These are phyloP conservation scores for Penicillium capsulatum DNA, from an alignment of 2,329 filamentous ascomycete species.

Conservation along the genomic window DNA sequence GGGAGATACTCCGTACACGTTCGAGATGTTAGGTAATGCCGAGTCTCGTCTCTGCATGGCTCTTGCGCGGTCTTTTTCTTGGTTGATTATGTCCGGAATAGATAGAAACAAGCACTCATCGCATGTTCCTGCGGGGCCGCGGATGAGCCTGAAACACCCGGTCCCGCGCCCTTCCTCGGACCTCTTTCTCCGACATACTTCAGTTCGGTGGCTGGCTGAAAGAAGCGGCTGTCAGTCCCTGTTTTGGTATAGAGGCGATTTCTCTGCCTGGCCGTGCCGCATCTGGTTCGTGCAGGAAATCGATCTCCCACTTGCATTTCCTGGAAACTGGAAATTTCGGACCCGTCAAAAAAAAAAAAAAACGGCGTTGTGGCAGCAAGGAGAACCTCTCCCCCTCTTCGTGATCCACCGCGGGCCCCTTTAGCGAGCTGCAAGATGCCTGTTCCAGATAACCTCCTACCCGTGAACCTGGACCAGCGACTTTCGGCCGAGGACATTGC, in stretches of 20 bases:
- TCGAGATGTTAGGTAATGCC: too few species aligned
- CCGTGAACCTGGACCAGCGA: too few species aligned
- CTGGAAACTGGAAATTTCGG: slow-evolving; percentile 21
- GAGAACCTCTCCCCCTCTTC: slow-evolving; percentile 1
- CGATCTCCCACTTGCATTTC: slow-evolving; percentile 25
- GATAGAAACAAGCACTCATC: too few species aligned
- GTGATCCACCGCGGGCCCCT: slow-evolving; percentile 10
- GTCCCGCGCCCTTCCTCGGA: too few species aligned
- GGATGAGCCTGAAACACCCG: too few species aligned
- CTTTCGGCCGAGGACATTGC: neutral
- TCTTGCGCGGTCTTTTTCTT: too few species aligned
- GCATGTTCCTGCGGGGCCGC: too few species aligned
- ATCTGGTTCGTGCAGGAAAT: slow-evolving; percentile 3
- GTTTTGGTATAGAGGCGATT: neutral
- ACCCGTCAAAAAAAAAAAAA: slow-evolving; percentile 12
- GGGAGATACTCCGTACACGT: too few species aligned
- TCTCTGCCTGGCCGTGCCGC: neutral
- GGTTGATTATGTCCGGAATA: too few species aligned
- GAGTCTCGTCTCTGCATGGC: too few species aligned
- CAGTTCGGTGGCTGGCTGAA: slow-evolving; percentile 15
- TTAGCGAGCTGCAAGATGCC: slow-evolving; percentile 16
- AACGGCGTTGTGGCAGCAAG: slow-evolving; percentile 11
- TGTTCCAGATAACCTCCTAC: slow-evolving; percentile 11
- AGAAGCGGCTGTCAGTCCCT: slow-evolving; percentile 3
- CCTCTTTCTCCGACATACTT: too few species aligned